Base-by-base conservation (phyloP, 2,329 filamentous ascomycete species). In the Cladophialophora bantiana region DNA sequence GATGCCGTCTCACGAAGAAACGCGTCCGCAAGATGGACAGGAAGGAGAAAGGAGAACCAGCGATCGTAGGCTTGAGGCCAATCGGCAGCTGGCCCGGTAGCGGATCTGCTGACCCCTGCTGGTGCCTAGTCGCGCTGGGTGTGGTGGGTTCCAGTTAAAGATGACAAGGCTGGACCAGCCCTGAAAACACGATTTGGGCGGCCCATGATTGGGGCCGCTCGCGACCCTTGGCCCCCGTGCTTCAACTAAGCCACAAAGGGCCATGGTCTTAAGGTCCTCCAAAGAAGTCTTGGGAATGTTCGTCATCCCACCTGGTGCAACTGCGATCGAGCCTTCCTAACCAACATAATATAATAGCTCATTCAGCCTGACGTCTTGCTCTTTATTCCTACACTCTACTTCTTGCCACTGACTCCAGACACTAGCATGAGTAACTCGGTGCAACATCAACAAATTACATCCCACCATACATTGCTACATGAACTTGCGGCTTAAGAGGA, bases 251-350 rank as follows among this genome's bases (percentile, higher is more conserved):
- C 60, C 59, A 18, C 18, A 53, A 40, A 26, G 34, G 40, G 26
- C 10, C 55, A 42, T 53, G 31, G 15, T 18, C 48, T 67, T 64
- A 67, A 64, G 65, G 60, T 64, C 65, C 61, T 64, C 65, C 20
- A 18, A 36, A 32, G 13, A 32, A 61, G 32, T 50, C 40, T n/a
- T 15, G 36, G 58, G 45, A 42, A 40, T 53, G 15, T 26, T 53
- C 57, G 59, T 61, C 59, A 61, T 61, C 42, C 34, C 48, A 31
- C 59, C 18, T 40, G n/a, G n/a, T 53, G 48, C 48, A 53, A 61
- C 45, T 61, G 45, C 45, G 35, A 7, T 52, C 59, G 45, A 50
- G 42, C 42, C 42, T 61, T 61, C 42, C 42, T 36, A 35, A 15
- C 42, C 26, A 20, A 12, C 7, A 12, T 32, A 26, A 26, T 26